Evolutionary conservation across 2,329 filamentous ascomycete genomes (phyloP).

Genomic region (Paracamarosporium sp.): DNA sequence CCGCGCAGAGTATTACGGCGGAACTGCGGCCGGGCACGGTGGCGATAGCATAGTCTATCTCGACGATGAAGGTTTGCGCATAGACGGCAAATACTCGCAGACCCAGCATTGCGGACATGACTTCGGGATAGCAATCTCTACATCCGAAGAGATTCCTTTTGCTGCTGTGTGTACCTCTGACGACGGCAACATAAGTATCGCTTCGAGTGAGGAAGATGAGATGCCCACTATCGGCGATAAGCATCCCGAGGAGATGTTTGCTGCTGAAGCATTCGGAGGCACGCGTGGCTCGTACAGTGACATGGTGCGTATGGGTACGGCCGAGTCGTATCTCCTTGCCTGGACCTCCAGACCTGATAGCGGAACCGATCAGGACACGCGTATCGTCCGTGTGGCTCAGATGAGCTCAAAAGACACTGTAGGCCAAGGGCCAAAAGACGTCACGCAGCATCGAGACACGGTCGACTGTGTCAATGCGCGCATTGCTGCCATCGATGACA

Average conservation of each 20-base stretch:
- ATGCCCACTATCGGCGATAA: not conserved
- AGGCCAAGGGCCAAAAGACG: not conserved
- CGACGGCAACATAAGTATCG: not conserved
- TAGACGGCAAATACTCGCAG: not conserved
- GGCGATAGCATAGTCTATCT: slow-evolving; percentile 1
- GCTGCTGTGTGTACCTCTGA: not conserved
- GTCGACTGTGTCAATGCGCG: not conserved
- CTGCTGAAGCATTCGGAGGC: not conserved
- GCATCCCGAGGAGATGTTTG: not conserved
- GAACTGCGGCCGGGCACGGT: not conserved
- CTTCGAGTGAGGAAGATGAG: not conserved
- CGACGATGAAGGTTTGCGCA: not conserved
- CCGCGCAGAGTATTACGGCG: not conserved
- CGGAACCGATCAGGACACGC: not conserved
- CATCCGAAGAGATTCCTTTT: not conserved
- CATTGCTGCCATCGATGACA: slow-evolving; percentile 1
- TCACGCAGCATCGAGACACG: not conserved
- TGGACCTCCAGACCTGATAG: not conserved
- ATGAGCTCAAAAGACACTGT: not conserved
- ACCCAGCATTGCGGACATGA: slow-evolving; percentile 1
- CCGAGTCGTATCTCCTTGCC: not conserved
- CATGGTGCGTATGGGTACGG: not conserved
- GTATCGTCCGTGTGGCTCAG: not conserved
- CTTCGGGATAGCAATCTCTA: not conserved
- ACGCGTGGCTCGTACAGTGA: not conserved